Conservation (phyloP, 2,329 filamentous ascomycete genomes). For the Cercospora sesami region DNA sequence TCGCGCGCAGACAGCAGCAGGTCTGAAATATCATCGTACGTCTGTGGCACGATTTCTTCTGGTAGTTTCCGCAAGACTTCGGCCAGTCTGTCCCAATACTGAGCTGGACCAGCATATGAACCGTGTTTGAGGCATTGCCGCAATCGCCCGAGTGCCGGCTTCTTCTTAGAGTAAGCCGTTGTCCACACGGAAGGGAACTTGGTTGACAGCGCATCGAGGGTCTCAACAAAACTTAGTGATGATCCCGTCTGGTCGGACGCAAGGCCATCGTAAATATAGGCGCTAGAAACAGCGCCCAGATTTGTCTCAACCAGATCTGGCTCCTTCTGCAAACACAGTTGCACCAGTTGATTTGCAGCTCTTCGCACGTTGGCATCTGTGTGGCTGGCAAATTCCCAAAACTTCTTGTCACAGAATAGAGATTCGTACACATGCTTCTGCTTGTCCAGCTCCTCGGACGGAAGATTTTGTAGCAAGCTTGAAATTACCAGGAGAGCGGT, state of each 20-base stretch:
- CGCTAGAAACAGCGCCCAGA: constrained; percentile 60
- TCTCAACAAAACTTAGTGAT: constrained; percentile 67
- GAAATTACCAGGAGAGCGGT: constrained; percentile 58
- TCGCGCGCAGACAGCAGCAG: constrained; percentile 67
- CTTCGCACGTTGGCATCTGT: constrained; percentile 59
- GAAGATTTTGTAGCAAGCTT: constrained; percentile 51
- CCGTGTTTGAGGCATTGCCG: constrained; percentile 76
- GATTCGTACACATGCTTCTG: constrained; percentile 62
- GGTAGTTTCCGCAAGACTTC: constrained; percentile 62
- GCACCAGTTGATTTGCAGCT: constrained; percentile 58
- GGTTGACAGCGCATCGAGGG: constrained; percentile 66
- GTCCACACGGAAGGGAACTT: constrained; percentile 73
- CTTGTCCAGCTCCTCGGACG: constrained; percentile 58
- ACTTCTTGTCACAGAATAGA: constrained; percentile 62
- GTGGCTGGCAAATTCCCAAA: constrained; percentile 62
- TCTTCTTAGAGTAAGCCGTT: constrained; percentile 60
- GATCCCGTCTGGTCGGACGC: constrained; percentile 73
- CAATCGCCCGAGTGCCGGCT: constrained; percentile 58
- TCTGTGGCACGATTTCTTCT: constrained; percentile 54
- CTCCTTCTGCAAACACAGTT: constrained; percentile 52
- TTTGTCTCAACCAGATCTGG: constrained; percentile 42
- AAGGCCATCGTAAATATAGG: constrained; percentile 74
- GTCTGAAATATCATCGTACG: constrained; percentile 57
- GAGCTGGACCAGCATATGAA: constrained; percentile 71
- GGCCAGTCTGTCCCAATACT: constrained; percentile 71